Conservation (phyloP, 352 stramenopile species). For the Globisporangium iwayamae region DNA sequence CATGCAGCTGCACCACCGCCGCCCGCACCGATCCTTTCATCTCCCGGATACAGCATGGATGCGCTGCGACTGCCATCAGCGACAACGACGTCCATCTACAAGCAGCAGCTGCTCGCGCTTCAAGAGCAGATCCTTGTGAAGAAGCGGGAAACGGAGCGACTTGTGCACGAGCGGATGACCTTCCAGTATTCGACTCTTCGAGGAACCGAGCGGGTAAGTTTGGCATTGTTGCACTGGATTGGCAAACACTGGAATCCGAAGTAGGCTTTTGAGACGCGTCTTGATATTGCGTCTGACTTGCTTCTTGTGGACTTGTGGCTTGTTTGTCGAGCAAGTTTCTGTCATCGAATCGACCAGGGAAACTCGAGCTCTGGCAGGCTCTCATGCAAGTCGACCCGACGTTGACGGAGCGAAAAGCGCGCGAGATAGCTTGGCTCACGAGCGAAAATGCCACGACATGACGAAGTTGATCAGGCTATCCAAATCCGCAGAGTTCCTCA, state of each 20-base stretch:
- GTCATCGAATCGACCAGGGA: constrained; percentile 34
- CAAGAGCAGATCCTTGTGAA: constrained; percentile 70
- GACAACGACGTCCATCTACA: constrained; percentile 60
- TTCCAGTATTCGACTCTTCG: constrained; percentile 59
- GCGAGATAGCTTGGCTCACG: constrained; percentile 35
- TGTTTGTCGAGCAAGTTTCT: constrained; percentile 35
- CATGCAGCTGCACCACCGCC: background rate
- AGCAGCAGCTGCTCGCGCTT: constrained; percentile 51
- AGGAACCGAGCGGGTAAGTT: constrained; percentile 48
- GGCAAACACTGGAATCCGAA: background rate
- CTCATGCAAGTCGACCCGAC: constrained; percentile 67
- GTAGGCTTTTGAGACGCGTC: background rate
- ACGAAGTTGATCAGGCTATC: background rate
- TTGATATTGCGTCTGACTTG: constrained; percentile 1
- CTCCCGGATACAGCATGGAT: constrained; percentile 33
- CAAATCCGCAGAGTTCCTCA: too few species aligned
- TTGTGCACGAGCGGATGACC: constrained; percentile 50
- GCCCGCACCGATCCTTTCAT: background rate
- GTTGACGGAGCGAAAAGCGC: constrained; percentile 44
- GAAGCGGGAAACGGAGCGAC: constrained; percentile 55
- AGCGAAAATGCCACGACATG: constrained; percentile 6
- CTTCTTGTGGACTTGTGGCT: background rate
- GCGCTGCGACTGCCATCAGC: constrained; percentile 24
- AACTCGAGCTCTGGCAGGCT: constrained; percentile 61
- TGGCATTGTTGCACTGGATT: background rate